Evolutionary conservation across 2,329 filamentous ascomycete genomes (phyloP).

Genomic region (Sclerotinia minor): DNA sequence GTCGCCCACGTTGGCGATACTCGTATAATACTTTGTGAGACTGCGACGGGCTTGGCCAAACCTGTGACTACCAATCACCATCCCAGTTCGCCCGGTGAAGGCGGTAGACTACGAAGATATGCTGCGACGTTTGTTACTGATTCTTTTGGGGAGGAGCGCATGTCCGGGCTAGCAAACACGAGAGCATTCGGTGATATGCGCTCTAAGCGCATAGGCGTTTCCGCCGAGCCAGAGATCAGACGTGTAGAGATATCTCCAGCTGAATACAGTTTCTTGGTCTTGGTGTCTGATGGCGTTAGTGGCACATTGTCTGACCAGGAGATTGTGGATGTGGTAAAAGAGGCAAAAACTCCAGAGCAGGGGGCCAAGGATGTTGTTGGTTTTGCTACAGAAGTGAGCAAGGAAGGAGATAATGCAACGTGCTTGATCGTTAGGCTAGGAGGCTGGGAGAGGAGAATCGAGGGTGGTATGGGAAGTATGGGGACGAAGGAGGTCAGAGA

Average conservation of each 20-base stretch:
- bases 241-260: slow-evolving; percentile 77
- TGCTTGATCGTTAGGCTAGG: slow-evolving; percentile 67
- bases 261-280: slow-evolving; percentile 84
- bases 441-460: slow-evolving; percentile 70
- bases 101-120: slow-evolving; percentile 79
- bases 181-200: slow-evolving; percentile 91
- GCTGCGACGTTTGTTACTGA: slow-evolving; percentile 87
- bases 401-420: slow-evolving; percentile 65
- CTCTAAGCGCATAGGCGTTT: slow-evolving; percentile 89
- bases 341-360: slow-evolving; percentile 86
- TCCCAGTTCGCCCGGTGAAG: slow-evolving; percentile 82
- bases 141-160: slow-evolving; percentile 95
- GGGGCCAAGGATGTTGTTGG: slow-evolving; percentile 76
- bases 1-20: slow-evolving; percentile 94
- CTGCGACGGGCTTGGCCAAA: slow-evolving; percentile 73
- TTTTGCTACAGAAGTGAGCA: slow-evolving; percentile 79
- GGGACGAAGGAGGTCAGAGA: slow-evolving; percentile 91
- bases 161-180: slow-evolving; percentile 89
- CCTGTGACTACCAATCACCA: slow-evolving; percentile 91
- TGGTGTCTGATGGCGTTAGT: slow-evolving; percentile 86
- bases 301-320: slow-evolving; percentile 88
- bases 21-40: slow-evolving; percentile 84
- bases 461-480: slow-evolving; percentile 85
- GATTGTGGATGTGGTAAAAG: slow-evolving; percentile 93
- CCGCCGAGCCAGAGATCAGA: slow-evolving; percentile 86